Percentiles rank a stretch among this genome's conserved stretches.
Conservation (phyloP, 306 rosid species). For the Mimosa pudica region DNA sequence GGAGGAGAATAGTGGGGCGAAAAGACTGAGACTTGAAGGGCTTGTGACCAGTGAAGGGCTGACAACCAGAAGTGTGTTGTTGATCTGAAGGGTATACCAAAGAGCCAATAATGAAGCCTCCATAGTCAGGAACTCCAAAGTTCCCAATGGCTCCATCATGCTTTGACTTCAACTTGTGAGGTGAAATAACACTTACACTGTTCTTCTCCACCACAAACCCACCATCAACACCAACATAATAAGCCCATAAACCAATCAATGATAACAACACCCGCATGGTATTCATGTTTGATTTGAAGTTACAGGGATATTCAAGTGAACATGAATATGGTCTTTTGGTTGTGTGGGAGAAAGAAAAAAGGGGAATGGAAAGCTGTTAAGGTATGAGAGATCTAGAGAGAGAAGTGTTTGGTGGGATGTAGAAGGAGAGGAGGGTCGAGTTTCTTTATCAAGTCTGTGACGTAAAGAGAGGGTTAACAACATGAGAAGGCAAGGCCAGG, state of each 20-base stretch:
- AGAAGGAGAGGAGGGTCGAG: background rate
- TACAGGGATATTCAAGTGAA: background rate
- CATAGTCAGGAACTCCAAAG: slow-evolving; percentile 91
- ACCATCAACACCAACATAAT: slow-evolving; percentile 9
- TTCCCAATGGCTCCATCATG: slow-evolving; percentile 84
- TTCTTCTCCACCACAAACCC: slow-evolving; percentile 87
- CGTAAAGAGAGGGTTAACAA: slow-evolving; percentile 61
- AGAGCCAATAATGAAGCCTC: slow-evolving; percentile 77
- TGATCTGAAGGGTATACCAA: slow-evolving; percentile 57
- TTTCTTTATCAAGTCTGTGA: slow-evolving; percentile 55
- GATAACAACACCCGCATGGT: background rate
- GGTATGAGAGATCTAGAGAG: background rate
- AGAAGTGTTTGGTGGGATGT: slow-evolving; percentile 26
- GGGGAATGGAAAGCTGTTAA: slow-evolving; percentile 24
- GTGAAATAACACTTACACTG: slow-evolving; percentile 72
- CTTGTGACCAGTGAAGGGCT: slow-evolving; percentile 71
- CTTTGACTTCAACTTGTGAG: slow-evolving; percentile 46
- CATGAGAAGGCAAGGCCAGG: slow-evolving; percentile 19
- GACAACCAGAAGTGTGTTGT: slow-evolving; percentile 53
- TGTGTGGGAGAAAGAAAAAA: background rate
- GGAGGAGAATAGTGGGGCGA: slow-evolving; percentile 69
- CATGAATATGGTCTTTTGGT: background rate
- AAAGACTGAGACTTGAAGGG: slow-evolving; percentile 52
- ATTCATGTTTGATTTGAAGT: slow-evolving; percentile 14
- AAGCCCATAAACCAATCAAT: background rate